These are phyloP conservation scores for Globisporangium camurandrum DNA, from an alignment of 352 stramenopile species.

Conservation along the genomic window DNA sequence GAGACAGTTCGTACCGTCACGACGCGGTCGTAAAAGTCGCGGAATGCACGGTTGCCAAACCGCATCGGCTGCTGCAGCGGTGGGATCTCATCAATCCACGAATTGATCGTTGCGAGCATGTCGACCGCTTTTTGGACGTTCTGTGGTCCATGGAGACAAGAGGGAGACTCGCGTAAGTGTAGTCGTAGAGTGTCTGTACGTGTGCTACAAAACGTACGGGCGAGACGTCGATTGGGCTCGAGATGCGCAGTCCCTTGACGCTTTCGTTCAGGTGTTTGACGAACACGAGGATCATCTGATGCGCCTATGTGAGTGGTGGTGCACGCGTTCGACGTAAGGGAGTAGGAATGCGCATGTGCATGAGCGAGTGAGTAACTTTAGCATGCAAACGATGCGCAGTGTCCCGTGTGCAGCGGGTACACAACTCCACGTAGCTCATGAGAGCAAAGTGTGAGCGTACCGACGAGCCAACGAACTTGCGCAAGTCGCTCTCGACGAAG, in stretches of 20 bases:
- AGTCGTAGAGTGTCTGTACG: neutral
- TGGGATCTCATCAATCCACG: conserved; percentile 89
- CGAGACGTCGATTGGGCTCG: conserved; percentile 57
- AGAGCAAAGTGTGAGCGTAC: conserved; percentile 16
- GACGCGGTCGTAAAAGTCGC: conserved; percentile 82
- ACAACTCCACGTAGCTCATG: neutral
- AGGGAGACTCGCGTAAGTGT: too few relatives aligned
- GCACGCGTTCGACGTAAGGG: neutral
- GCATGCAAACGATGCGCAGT: neutral
- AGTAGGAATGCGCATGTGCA: neutral
- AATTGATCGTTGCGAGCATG: conserved; percentile 55
- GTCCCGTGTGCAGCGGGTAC: neutral
- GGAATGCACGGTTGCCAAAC: conserved; percentile 94
- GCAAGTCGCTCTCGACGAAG: conserved; percentile 68
- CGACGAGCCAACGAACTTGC: conserved; percentile 57
- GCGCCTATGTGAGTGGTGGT: conserved; percentile 29
- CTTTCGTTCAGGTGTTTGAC: conserved; percentile 80
- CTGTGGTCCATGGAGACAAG: too few relatives aligned
- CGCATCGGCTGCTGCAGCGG: conserved; percentile 91
- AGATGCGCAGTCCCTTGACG: conserved; percentile 53
- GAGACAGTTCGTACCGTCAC: conserved; percentile 46
- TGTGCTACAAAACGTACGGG: conserved; percentile 37
- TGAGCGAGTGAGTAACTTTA: neutral
- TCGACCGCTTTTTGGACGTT: conserved; percentile 65
- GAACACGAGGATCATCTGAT: conserved; percentile 78